A percentile compares a stretch with the other conserved stretches of the same genome.
Conservation (phyloP, 1,139 yeast species). For the Candida sp. region DNA sequence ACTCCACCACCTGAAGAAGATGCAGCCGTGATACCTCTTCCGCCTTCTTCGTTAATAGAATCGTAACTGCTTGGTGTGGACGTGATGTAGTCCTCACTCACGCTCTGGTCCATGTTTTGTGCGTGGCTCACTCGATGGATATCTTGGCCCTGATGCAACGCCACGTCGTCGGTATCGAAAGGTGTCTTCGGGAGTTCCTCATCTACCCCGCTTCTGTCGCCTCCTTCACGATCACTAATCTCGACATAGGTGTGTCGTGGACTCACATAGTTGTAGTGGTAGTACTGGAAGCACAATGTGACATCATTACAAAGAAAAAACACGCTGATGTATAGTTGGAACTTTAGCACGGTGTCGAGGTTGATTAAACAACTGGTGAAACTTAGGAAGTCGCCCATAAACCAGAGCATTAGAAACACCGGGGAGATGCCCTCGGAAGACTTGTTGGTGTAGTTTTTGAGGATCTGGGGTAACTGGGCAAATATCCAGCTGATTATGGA, state of each 20-base stretch:
- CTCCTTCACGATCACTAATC: neutral
- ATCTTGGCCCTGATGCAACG: conserved; percentile 16
- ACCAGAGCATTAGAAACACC: conserved; percentile 78
- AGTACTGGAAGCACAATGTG: conserved; percentile 74
- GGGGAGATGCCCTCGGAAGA: conserved; percentile 90
- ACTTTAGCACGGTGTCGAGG: conserved; percentile 61
- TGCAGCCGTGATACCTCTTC: conserved; percentile 6
- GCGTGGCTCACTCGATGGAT: conserved; percentile 16
- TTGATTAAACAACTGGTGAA: conserved; percentile 82
- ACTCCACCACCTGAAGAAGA: neutral
- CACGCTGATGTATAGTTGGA: conserved; percentile 75
- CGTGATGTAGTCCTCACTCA: conserved; percentile 14
- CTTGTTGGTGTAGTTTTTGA: conserved; percentile 72
- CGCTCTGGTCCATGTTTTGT: conserved; percentile 5
- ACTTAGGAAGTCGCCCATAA: conserved; percentile 83
- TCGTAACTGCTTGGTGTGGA: conserved; percentile 28
- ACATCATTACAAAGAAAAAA: conserved; percentile 80
- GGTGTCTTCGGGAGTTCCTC: neutral
- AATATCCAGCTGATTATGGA: conserved; percentile 68
- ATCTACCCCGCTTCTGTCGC: neutral
- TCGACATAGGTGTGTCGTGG: conserved; percentile 20
- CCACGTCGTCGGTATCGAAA: conserved; percentile 7
- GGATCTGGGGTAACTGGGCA: conserved; percentile 88
- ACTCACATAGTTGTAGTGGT: conserved; percentile 61
- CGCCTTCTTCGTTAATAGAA: conserved; percentile 21